These are phyloP conservation scores for Phylloporus scabripes DNA, from an alignment of 768 basidiomycete species.

Conservation along the genomic window DNA sequence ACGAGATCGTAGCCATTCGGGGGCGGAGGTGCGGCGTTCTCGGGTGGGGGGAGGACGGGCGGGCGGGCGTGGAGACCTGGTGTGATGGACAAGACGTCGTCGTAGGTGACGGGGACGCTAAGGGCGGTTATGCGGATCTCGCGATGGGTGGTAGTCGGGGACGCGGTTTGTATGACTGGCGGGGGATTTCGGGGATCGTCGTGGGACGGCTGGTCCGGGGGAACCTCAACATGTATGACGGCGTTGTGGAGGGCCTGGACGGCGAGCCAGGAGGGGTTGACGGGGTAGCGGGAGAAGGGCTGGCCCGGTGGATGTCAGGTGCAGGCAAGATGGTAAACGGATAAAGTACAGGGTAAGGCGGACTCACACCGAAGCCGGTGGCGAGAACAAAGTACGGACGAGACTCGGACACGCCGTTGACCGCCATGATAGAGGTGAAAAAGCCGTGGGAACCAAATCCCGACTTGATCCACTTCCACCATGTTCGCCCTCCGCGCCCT, in stretches of 20 bases:
- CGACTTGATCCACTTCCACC: conserved; percentile 26
- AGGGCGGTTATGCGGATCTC: conserved; percentile 57
- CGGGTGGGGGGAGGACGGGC: conserved; percentile 41
- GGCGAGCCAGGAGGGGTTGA: conserved; percentile 72
- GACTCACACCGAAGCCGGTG: conserved; percentile 52
- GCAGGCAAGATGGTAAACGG: conserved; percentile 14
- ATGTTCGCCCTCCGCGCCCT: conserved; percentile 55
- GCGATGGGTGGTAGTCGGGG: conserved; percentile 21
- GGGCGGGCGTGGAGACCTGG: conserved; percentile 60
- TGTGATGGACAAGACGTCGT: conserved; percentile 46
- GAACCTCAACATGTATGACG: conserved; percentile 39
- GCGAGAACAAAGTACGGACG: conserved; percentile 42
- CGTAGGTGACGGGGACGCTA: conserved; percentile 55
- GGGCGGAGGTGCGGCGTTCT: conserved; percentile 36
- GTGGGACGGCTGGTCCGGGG: conserved; percentile 17
- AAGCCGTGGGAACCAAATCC: conserved; percentile 9
- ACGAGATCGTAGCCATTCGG: conserved; percentile 60
- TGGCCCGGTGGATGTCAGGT: conserved; percentile 28
- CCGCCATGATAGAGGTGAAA: conserved; percentile 22
- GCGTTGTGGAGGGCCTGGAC: conserved; percentile 57
- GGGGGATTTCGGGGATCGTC: conserved; percentile 13
- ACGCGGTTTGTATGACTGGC: background rate
- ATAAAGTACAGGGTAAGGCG: conserved; percentile 20
- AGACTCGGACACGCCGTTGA: conserved; percentile 26
- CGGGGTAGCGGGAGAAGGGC: conserved; percentile 51